These are phyloP conservation scores for Aspergillus brunneoviolaceus DNA, from an alignment of 2,329 filamentous ascomycete genomes.

Conservation along the genomic window DNA sequence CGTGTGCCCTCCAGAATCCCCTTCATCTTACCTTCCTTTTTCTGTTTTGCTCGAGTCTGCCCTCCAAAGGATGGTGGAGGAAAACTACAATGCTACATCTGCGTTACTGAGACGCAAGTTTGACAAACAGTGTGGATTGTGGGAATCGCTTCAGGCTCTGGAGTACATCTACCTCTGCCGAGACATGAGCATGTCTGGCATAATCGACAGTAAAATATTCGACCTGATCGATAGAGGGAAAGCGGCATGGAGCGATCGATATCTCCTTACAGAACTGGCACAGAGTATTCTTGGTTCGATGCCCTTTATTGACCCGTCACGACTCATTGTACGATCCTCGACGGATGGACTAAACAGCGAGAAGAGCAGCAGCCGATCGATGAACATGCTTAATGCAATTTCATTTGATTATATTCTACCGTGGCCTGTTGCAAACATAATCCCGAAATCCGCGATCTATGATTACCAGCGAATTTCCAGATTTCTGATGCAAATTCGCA, in stretches of 20 bases:
- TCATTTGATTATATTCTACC: conserved; percentile 66
- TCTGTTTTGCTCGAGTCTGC: conserved; percentile 69
- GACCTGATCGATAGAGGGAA: conserved; percentile 65
- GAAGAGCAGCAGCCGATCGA: conserved; percentile 55
- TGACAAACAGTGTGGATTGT: conserved; percentile 67
- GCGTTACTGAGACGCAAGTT: conserved; percentile 65
- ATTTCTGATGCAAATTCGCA: conserved; percentile 73
- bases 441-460: conserved; percentile 63
- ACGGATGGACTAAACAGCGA: conserved; percentile 44
- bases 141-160: conserved; percentile 63
- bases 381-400: conserved; percentile 64
- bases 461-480: conserved; percentile 73
- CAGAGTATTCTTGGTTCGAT: conserved; percentile 66
- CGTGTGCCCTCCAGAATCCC: conserved; percentile 41
- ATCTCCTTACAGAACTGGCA: conserved; percentile 73
- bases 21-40: conserved; percentile 38
- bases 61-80: conserved; percentile 74
- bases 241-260: conserved; percentile 74
- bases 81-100: conserved; percentile 70
- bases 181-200: conserved; percentile 67
- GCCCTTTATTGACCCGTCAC: conserved; percentile 57
- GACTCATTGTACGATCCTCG: conserved; percentile 60
- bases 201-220: conserved; percentile 70
- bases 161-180: conserved; percentile 73
- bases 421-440: conserved; percentile 68